Percentiles rank a stretch among this genome's conserved stretches.
Evolutionary conservation across 2,329 filamentous ascomycete genomes (phyloP).

Genomic region (Fusarium albidum): DNA sequence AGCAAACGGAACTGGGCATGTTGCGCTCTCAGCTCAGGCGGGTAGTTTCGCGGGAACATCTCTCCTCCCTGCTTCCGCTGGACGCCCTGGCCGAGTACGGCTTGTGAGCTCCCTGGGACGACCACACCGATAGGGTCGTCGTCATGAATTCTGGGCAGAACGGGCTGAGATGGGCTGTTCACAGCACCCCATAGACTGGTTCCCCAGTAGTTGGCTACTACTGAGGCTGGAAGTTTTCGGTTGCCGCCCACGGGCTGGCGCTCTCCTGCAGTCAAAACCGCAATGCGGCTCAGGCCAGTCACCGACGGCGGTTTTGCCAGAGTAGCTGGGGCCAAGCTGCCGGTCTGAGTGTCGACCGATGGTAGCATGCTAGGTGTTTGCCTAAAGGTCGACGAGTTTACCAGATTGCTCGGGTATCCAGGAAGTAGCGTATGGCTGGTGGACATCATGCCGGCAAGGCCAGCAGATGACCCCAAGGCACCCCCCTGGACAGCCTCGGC

Average conservation of each 20-base stretch:
- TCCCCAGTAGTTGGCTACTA: slow-evolving; percentile 95
- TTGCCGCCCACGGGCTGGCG: slow-evolving; percentile 71
- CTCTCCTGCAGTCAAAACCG: slow-evolving; percentile 82
- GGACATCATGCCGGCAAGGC: slow-evolving; percentile 86
- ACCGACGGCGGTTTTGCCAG: slow-evolving; percentile 83
- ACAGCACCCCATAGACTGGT: slow-evolving; percentile 75
- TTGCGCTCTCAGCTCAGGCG: slow-evolving; percentile 81
- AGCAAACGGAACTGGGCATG: slow-evolving; percentile 93
- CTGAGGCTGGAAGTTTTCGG: slow-evolving; percentile 80
- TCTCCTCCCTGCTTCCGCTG: slow-evolving; percentile 52
- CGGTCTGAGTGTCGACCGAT: slow-evolving; percentile 57
- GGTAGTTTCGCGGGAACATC: slow-evolving; percentile 79
- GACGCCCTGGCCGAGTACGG: slow-evolving; percentile 41
- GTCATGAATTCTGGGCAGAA: slow-evolving; percentile 45
- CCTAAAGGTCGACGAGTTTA: slow-evolving; percentile 41
- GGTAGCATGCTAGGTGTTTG: slow-evolving; percentile 44
- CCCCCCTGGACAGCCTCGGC: slow-evolving; percentile 49
- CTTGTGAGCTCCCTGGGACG: slow-evolving; percentile 43
- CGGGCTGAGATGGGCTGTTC: slow-evolving; percentile 41
- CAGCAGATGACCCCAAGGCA: slow-evolving; percentile 58
- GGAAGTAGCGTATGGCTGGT: slow-evolving; percentile 83
- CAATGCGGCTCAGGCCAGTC: slow-evolving; percentile 86
- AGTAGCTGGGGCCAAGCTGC: slow-evolving; percentile 81
- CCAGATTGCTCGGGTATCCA: slow-evolving; percentile 53
- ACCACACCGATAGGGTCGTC: slow-evolving; percentile 54